Evolutionary conservation across 2,329 filamentous ascomycete genomes (phyloP), one percentile per base, ranked within the genome.

Genomic region (Cercospora sp.): DNA sequence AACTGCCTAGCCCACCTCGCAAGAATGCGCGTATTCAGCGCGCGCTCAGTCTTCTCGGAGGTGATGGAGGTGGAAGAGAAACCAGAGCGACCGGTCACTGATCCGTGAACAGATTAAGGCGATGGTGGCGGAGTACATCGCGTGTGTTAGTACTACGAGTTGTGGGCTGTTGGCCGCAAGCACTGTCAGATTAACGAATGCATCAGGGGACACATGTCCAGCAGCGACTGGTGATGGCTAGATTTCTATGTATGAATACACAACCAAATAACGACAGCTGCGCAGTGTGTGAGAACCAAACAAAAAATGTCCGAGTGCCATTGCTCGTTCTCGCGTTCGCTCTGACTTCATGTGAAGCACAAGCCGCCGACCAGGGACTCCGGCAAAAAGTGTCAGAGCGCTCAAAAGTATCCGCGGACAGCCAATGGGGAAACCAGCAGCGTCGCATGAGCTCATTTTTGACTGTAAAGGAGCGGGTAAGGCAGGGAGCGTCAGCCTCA

Each of bases 61-160:
- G 74, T 16, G 72, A 76, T 55, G 74, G 74, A 43, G 74, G 74
- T 61, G 74, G 74, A n/a, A 67, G 61, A 63, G 72, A 72, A 65
- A 55, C 65, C n/a, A 26, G 63, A 66, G 53, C 24, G 49, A 59
- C 63, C 32, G 63, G 63, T 37, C 63, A 66, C 28, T 66, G 43
- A 66, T 34, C 55, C 26, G 59, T 49, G 24, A 24, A 59, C 40
- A 62, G 59, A 66, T 63, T 24, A 66, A 51, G 51, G 40, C 60
- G 40, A 63, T 51, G 63, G 21, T 43, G 58, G 28, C 21, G 59
- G 43, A 69, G 61, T 40, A 51, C 63, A 49, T 62, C 63, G 63
- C 63, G 45, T 51, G 40, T 69, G 66, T 58, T 57, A 57, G 53
- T 69, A 69, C 51, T 66, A 66, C 63, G 60, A 63, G 66, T 63